Conservation (phyloP, 2,329 filamentous ascomycete species). For the Hymenoscyphus albidus region DNA sequence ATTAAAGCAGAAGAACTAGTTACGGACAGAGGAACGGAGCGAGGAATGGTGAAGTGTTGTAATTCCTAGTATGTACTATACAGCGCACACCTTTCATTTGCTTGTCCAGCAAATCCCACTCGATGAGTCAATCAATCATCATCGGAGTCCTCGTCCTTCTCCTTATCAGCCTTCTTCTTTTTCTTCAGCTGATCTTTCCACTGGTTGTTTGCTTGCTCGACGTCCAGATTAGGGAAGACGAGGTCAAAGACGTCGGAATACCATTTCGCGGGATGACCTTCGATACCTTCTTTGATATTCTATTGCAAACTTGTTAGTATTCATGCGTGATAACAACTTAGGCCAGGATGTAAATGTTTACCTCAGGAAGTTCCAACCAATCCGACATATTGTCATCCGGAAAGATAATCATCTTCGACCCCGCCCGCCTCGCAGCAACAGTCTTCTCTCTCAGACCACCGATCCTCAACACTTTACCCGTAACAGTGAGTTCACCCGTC, state of each 20-base stretch:
- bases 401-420: constrained; percentile 91
- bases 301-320: constrained; percentile 38
- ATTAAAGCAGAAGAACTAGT: too few relatives aligned
- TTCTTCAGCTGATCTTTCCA: constrained; percentile 39
- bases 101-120: background rate
- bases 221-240: constrained; percentile 80
- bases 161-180: constrained; percentile 35
- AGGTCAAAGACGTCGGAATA: constrained; percentile 91
- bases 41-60: background rate
- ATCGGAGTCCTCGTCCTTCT: constrained; percentile 27
- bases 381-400: constrained; percentile 93
- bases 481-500: constrained; percentile 96
- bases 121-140: constrained; percentile 1
- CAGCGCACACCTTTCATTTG: background rate
- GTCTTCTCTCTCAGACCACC: constrained; percentile 96
- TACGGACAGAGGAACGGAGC: too few relatives aligned
- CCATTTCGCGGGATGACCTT: constrained; percentile 88
- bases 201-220: constrained; percentile 64
- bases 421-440: constrained; percentile 86
- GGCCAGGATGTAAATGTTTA: constrained; percentile 46
- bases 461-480: constrained; percentile 92
- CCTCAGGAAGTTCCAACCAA: constrained; percentile 95
- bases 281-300: constrained; percentile 97
- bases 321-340: constrained; percentile 21
- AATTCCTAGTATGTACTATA: constrained; percentile 1